Base-by-base conservation (phyloP, 2,329 filamentous ascomycete genomes). In the Clonostachys byssicola region DNA sequence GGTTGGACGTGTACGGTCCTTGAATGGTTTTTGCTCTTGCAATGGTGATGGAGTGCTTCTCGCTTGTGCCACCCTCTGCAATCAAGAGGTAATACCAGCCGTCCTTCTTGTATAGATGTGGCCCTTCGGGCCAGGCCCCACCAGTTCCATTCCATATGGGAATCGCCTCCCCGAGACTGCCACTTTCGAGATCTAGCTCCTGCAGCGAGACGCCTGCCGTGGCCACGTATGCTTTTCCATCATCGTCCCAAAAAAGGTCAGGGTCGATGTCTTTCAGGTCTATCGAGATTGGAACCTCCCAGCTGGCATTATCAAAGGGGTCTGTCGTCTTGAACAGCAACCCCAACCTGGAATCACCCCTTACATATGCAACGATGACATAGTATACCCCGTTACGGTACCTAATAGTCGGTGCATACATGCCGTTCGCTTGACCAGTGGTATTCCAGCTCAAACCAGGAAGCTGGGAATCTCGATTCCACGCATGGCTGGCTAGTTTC, bases 371-470 rank as follows among this genome's bases (percentile, higher is more conserved):
- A 38, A 38, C 16, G 6, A 38, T 38, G 35, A 38, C 6, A 6
- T 13, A 16, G 13, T 4, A 38, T 6, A 38, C 6, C 6, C 66
- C 68, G 2, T 71, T 49, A n/a, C 68, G 64, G 40, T 71, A 70
- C 6, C 70, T 57, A 0, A 77, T 51, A 0, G 73, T 74, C 0
- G 74, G 66, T 0, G 76, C 77, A 65, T 74, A 80, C n/a, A 73
- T 69, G 2, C 71, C 70, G 16, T 52, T 45, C 40, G 51, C 47
- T 48, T 52, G 52, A 33, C 42, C 45, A 23, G 23, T 40, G 9
- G 48, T 47, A 13, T 45, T 45, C 45, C 45, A 47, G n/a, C 39
- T 43, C 44, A 65, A 47, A 5, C 62, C 61, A 0, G 70, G 68
- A 4, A 77, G 60, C 51, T 74, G 72, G 4, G 60, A 54, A 36